Conservation (phyloP, 2,329 filamentous ascomycete genomes). For the Alternaria solani region DNA sequence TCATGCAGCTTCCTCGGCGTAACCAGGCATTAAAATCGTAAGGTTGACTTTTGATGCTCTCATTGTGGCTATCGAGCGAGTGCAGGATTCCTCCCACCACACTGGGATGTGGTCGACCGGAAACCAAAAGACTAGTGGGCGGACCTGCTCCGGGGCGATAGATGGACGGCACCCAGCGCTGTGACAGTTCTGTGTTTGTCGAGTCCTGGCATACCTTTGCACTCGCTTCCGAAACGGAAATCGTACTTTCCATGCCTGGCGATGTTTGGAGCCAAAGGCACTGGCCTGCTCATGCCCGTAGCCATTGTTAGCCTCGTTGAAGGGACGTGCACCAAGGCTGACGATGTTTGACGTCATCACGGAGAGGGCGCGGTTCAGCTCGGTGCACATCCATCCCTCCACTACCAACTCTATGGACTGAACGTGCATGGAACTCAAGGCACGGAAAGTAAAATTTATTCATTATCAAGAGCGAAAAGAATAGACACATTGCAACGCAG, state of each 20-base stretch:
- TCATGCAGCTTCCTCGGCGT: background rate
- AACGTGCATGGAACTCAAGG: background rate
- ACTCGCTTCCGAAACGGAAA: background rate
- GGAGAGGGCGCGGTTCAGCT: background rate
- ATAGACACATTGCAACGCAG: background rate
- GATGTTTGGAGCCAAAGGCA: background rate
- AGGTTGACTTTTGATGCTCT: background rate
- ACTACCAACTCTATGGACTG: background rate
- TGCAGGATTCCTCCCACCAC: background rate
- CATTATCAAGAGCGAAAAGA: background rate
- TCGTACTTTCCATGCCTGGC: background rate
- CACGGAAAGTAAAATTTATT: background rate
- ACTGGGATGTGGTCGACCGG: background rate
- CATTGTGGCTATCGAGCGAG: background rate
- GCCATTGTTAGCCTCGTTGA: background rate
- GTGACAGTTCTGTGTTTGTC: background rate
- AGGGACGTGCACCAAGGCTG: background rate
- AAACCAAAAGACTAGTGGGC: background rate
- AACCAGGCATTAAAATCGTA: background rate
- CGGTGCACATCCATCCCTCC: background rate
- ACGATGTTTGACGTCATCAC: constrained; percentile 4
- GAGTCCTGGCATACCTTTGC: background rate
- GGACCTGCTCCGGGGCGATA: background rate
- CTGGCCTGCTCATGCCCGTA: background rate
- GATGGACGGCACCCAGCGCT: background rate